phyloP scores from a whole-genome alignment of 1,139 yeast species.

The Scheffersomyces insectosa region DNA sequence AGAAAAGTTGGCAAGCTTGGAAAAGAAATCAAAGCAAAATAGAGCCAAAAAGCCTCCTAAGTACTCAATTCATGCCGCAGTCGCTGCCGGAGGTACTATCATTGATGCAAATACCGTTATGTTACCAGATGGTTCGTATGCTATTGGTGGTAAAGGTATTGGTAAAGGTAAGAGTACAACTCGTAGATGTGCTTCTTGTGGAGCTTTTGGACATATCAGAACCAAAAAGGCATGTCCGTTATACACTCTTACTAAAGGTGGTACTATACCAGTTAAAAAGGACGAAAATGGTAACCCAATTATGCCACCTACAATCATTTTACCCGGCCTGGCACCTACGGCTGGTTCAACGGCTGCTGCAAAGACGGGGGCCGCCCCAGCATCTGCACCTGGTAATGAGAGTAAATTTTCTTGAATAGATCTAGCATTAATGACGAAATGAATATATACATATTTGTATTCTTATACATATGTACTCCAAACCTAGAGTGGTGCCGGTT shows the following conservation, averaged over 20 bases:
- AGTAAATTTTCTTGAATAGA: background rate
- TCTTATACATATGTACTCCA: too few relatives aligned
- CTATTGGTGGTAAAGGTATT: conserved; percentile 60
- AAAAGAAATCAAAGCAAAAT: conserved; percentile 59
- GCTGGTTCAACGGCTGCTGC: background rate
- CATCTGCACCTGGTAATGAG: background rate
- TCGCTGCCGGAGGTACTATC: conserved; percentile 46
- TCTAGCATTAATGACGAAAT: background rate
- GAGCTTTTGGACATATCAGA: conserved; percentile 91
- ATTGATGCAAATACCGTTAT: conserved; percentile 46
- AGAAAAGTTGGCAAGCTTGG: conserved; percentile 81
- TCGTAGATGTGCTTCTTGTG: conserved; percentile 91
- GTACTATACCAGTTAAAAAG: conserved; percentile 5
- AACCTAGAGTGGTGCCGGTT: too few relatives aligned
- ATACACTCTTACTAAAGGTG: conserved; percentile 44
- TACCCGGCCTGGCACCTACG: background rate
- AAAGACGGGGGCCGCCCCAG: background rate
- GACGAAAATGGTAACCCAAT: background rate
- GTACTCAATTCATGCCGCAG: conserved; percentile 47
- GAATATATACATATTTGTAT: background rate
- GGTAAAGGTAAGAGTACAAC: conserved; percentile 80
- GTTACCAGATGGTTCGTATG: conserved; percentile 48
- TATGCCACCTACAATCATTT: background rate
- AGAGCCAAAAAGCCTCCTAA: conserved; percentile 40
- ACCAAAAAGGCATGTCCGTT: conserved; percentile 92